Percentiles rank a stretch among this genome's conserved stretches.
Evolutionary conservation across 2,329 filamentous ascomycete genomes (phyloP).

Genomic region (Cordyceps tenuipes): DNA sequence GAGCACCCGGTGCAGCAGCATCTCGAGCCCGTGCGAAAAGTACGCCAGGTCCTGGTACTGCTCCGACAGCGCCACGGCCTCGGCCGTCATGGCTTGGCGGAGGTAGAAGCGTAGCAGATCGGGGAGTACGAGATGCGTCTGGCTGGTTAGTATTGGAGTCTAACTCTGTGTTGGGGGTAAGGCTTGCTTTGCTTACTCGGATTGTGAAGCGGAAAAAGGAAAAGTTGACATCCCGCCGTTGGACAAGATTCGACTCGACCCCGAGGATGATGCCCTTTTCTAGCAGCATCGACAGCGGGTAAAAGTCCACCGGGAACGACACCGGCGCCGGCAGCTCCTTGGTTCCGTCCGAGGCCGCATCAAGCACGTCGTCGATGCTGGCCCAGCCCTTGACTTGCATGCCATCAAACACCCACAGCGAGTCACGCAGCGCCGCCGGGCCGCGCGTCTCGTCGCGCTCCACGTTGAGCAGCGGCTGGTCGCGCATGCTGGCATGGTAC

Average conservation of each 20-base stretch:
- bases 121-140: slow-evolving; percentile 91
- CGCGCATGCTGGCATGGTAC: slow-evolving; percentile 87
- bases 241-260: slow-evolving; percentile 86
- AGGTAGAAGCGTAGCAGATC: slow-evolving; percentile 78
- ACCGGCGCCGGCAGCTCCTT: slow-evolving; percentile 68
- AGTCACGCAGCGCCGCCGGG: slow-evolving; percentile 60
- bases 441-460: slow-evolving; percentile 22
- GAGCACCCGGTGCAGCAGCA: slow-evolving; percentile 84
- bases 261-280: slow-evolving; percentile 85
- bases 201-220: slow-evolving; percentile 84
- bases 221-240: slow-evolving; percentile 84
- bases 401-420: slow-evolving; percentile 91
- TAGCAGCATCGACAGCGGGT: slow-evolving; percentile 80
- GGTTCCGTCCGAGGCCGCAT: slow-evolving; percentile 57
- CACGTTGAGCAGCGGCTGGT: slow-evolving; percentile 51
- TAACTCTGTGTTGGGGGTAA: background rate
- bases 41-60: slow-evolving; percentile 84
- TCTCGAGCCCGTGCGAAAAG: slow-evolving; percentile 85
- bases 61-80: slow-evolving; percentile 72
- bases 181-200: slow-evolving; percentile 63
- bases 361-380: slow-evolving; percentile 75
- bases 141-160: background rate
- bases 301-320: slow-evolving; percentile 83
- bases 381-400: slow-evolving; percentile 80
- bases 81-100: slow-evolving; percentile 63